These are phyloP conservation scores for Aurantiochytrium sp. DNA, from an alignment of 108 stramenopile genomes.

Conservation along the genomic window DNA sequence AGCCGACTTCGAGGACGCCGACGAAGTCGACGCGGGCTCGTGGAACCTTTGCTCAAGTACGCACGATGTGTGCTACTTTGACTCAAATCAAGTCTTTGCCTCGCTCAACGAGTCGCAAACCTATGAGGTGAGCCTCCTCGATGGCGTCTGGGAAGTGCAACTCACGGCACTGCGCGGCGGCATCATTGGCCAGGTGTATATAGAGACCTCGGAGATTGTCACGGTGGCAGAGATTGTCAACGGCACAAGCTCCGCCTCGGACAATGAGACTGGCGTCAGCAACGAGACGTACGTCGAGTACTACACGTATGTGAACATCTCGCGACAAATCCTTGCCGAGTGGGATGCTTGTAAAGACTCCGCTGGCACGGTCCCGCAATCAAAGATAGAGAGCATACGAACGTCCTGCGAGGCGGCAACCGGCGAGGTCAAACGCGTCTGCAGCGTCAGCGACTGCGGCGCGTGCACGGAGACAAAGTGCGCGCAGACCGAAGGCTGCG, in stretches of 20 bases:
- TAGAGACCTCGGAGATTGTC: neutral
- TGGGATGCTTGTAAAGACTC: neutral
- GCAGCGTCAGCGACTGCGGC: neutral
- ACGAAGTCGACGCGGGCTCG: neutral
- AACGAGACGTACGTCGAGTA: neutral
- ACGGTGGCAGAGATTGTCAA: neutral
- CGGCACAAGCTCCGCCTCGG: neutral
- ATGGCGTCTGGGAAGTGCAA: neutral
- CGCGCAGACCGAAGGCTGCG: neutral
- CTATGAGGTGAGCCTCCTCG: neutral
- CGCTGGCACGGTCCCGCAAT: neutral
- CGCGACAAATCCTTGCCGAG: neutral
- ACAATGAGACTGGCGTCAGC: neutral
- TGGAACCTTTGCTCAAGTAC: neutral
- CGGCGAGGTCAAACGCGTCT: neutral
- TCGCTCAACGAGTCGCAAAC: neutral
- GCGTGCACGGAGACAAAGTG: neutral
- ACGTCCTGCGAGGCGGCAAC: neutral
- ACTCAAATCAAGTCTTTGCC: neutral
- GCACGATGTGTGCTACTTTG: neutral
- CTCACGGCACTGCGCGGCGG: neutral
- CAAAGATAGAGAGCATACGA: neutral
- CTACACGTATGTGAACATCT: neutral
- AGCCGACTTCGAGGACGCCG: neutral
- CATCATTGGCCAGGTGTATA: neutral